Percentiles rank a stretch among this genome's conserved stretches.
Evolutionary conservation across 495 filamentous ascomycete species (phyloP).

Genomic region (Aspergillus ellipticus): DNA sequence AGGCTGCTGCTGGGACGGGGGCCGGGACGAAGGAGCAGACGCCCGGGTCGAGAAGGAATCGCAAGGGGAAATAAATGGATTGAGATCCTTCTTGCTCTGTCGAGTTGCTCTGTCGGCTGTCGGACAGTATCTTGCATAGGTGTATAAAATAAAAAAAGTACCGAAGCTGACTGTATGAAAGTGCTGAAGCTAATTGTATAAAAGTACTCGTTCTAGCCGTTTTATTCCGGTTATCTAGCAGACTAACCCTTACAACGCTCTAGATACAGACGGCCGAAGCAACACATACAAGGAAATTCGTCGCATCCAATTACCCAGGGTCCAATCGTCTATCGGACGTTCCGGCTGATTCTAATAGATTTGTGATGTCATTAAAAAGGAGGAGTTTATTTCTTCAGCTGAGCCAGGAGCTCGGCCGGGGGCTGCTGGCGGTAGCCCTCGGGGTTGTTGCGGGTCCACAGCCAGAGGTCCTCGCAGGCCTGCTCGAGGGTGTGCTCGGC

Average conservation of each 20-base stretch:
- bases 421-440: constrained; percentile 89
- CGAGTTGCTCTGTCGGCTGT: no score
- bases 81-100: no score
- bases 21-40: constrained; percentile 30
- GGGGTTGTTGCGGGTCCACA: constrained; percentile 93
- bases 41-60: constrained; percentile 43
- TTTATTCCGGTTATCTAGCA: neutral
- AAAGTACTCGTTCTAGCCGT: neutral
- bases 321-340: neutral
- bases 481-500: constrained; percentile 85
- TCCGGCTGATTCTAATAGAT: neutral
- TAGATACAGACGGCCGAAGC: neutral
- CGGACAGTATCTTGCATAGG: no score
- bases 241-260: neutral
- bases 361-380: constrained; percentile 7
- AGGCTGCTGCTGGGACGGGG: constrained; percentile 29
- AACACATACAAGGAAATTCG: constrained; percentile 39
- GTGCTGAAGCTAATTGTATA: no score
- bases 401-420: constrained; percentile 74
- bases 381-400: constrained; percentile 59
- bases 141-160: no score
- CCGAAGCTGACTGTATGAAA: no score
- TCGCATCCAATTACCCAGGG: constrained; percentile 30
- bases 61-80: constrained; percentile 28
- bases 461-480: constrained; percentile 92